A percentile compares a stretch with the other conserved stretches of the same genome.
Evolutionary conservation across 2,329 filamentous ascomycete species (phyloP).

Genomic region (Aspergillus phoenicis): DNA sequence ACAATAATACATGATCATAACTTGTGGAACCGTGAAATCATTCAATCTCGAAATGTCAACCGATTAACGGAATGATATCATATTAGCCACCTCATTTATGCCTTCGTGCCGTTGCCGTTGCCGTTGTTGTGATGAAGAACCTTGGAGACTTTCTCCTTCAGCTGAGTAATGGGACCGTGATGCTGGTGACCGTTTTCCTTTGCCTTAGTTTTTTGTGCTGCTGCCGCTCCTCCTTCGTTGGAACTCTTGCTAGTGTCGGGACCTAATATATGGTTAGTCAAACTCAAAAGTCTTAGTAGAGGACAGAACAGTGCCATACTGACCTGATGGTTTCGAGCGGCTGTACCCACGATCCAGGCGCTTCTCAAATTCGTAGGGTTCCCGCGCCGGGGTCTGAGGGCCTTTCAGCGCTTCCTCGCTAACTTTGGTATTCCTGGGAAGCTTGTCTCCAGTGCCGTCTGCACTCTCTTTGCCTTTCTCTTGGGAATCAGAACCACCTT

Average conservation of each 20-base stretch:
- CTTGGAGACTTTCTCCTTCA: constrained; percentile 40
- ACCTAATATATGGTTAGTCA: neutral
- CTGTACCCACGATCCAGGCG: constrained; percentile 19
- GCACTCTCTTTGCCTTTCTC: neutral
- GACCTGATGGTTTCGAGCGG: neutral
- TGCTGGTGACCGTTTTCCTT: constrained; percentile 5
- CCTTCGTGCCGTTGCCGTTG: neutral
- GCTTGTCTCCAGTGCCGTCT: neutral
- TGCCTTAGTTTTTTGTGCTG: neutral
- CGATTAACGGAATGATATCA: too few relatives aligned
- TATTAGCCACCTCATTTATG: too few relatives aligned
- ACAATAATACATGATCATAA: too few relatives aligned
- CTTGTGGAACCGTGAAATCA: too few relatives aligned
- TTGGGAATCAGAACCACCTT: neutral
- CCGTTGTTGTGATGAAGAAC: constrained; percentile 11
- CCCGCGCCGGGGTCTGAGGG: constrained; percentile 27
- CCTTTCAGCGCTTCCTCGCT: constrained; percentile 36
- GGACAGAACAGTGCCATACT: neutral
- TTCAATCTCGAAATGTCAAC: too few relatives aligned
- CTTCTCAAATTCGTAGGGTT: constrained; percentile 35
- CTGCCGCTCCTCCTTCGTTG: neutral
- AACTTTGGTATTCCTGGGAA: constrained; percentile 15
- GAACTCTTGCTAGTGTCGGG: neutral
- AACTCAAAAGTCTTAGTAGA: too few relatives aligned
- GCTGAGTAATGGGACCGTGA: constrained; percentile 23